These are phyloP conservation scores for Colletotrichum sublineola DNA, from an alignment of 2,329 filamentous ascomycete species.

Conservation along the genomic window DNA sequence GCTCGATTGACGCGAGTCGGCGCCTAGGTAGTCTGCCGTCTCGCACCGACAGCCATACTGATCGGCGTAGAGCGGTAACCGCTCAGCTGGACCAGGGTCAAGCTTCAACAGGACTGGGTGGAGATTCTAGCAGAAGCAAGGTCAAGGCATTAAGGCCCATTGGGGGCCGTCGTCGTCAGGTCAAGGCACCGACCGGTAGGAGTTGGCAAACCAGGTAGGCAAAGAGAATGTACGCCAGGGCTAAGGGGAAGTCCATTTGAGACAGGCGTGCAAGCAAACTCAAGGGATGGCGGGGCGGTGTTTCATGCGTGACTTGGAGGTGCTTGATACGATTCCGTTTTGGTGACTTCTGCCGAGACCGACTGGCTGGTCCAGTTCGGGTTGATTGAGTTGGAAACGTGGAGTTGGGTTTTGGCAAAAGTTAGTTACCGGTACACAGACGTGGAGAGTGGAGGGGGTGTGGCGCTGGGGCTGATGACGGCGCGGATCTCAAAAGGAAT, in stretches of 20 bases:
- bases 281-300: slow-evolving; percentile 18
- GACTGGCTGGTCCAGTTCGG: not conserved
- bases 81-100: slow-evolving; percentile 30
- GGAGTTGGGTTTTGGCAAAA: slow-evolving; percentile 3
- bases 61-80: slow-evolving; percentile 5
- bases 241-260: slow-evolving; percentile 7
- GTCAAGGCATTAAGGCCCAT: not conserved
- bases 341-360: slow-evolving; percentile 17
- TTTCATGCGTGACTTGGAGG: not conserved
- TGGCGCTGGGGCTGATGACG: slow-evolving; percentile 8
- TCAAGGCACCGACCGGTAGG: not conserved
- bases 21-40: slow-evolving; percentile 1
- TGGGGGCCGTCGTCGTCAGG: not conserved
- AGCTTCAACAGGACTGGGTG: slow-evolving; percentile 16
- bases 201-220: not conserved
- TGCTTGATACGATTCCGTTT: slow-evolving; percentile 4
- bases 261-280: slow-evolving; percentile 1
- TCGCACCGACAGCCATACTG: slow-evolving; percentile 13
- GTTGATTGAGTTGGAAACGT: not conserved
- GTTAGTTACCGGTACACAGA: not conserved
- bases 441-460: not conserved
- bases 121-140: not conserved
- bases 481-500: slow-evolving; percentile 12
- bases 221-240: not conserved
- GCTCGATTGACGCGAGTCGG: slow-evolving; percentile 6